phyloP scores from a whole-genome alignment of 768 basidiomycete genomes.

The Trametes cingulata region DNA sequence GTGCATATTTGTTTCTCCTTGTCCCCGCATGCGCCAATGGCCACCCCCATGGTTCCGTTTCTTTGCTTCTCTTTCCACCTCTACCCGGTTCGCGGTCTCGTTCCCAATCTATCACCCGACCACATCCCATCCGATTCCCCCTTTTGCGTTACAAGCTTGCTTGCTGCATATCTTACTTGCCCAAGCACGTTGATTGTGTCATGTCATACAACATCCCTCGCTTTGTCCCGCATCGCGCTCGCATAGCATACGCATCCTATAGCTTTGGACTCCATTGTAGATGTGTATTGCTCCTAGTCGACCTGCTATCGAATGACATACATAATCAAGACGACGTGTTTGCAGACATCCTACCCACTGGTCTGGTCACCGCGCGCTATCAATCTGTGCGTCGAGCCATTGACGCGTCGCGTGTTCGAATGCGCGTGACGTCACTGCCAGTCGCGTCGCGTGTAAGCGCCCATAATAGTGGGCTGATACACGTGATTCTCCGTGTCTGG shows the following conservation, averaged over 20 bases:
- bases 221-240: slow-evolving; percentile 16
- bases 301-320: slow-evolving; percentile 18
- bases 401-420: background rate
- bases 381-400: no score
- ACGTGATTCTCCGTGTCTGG: slow-evolving; percentile 12
- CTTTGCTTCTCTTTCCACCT: background rate
- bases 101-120: background rate
- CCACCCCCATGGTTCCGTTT: no score
- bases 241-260: slow-evolving; percentile 19
- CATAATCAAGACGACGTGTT: background rate
- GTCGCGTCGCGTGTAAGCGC: background rate
- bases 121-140: background rate
- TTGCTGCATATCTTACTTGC: background rate
- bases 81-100: background rate
- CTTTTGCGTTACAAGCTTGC: background rate
- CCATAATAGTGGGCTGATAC: background rate
- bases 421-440: background rate
- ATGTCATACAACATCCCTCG: slow-evolving; percentile 5
- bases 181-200: slow-evolving; percentile 5
- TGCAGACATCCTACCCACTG: background rate
- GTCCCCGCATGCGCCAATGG: background rate
- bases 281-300: slow-evolving; percentile 19
- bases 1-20: slow-evolving; percentile 1
- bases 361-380: background rate
- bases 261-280: slow-evolving; percentile 16